Evolutionary conservation across 495 filamentous ascomycete species (phyloP).

Genomic region (Platismatia glauca): DNA sequence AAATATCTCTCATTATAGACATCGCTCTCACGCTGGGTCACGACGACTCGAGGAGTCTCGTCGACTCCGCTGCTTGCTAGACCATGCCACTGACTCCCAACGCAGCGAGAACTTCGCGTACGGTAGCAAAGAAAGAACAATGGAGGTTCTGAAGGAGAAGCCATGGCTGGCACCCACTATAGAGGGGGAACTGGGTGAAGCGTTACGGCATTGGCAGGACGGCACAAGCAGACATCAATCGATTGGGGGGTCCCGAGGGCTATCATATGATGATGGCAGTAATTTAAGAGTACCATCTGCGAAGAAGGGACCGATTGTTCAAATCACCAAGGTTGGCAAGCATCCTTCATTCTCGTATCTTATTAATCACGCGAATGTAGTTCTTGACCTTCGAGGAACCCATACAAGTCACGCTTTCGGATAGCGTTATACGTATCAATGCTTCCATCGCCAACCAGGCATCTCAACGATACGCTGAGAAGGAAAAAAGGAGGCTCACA

Average conservation of each 20-base stretch:
- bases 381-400: constrained; percentile 17
- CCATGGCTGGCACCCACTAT: neutral
- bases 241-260: constrained; percentile 1
- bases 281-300: constrained; percentile 30
- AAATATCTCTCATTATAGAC: neutral
- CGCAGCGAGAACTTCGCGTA: neutral
- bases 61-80: constrained; percentile 10
- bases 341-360: constrained; percentile 9
- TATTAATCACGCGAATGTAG: constrained; percentile 22
- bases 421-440: constrained; percentile 34
- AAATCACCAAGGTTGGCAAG: constrained; percentile 23
- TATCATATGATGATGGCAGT: constrained; percentile 33
- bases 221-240: neutral
- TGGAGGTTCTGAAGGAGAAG: neutral
- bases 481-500: constrained; percentile 21
- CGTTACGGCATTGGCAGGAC: neutral
- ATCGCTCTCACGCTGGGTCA: neutral
- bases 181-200: neutral
- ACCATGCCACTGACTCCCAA: constrained; percentile 12
- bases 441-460: constrained; percentile 26
- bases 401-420: constrained; percentile 29
- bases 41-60: constrained; percentile 6
- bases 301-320: constrained; percentile 15
- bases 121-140: neutral
- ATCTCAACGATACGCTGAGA: constrained; percentile 22